Evolutionary conservation across 179 eudicot genomes (phyloP).

Genomic region (Corrigiola litoralis): DNA sequence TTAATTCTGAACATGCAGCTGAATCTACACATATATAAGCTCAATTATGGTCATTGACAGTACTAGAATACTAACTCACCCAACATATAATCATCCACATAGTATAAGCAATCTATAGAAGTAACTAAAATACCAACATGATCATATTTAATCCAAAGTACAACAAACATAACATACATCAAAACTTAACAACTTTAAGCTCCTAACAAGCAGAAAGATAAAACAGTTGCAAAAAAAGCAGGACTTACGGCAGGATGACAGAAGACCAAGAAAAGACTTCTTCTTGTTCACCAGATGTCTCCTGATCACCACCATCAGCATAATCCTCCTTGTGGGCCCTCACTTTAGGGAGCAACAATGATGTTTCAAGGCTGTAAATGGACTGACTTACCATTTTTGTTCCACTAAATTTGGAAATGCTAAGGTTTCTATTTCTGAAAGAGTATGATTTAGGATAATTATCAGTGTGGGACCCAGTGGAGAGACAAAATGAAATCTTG

Average conservation of each 20-base stretch:
- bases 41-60: too few relatives aligned
- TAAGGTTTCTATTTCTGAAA: conserved; percentile 4
- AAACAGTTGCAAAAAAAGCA: background rate
- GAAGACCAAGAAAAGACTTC: conserved; percentile 83
- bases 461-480: conserved; percentile 10
- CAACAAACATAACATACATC: conserved; percentile 1
- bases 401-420: conserved; percentile 15
- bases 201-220: background rate
- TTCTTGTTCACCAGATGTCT: conserved; percentile 34
- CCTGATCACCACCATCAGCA: too few relatives aligned
- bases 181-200: background rate
- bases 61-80: too few relatives aligned
- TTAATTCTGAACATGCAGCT: too few relatives aligned
- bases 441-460: conserved; percentile 21
- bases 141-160: background rate
- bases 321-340: conserved; percentile 31
- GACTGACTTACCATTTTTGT: conserved; percentile 2
- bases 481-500: conserved; percentile 20
- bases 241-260: conserved; percentile 75
- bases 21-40: too few relatives aligned
- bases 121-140: conserved; percentile 6
- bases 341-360: conserved; percentile 18
- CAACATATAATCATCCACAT: too few relatives aligned
- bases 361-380: conserved; percentile 15
- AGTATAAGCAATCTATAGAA: background rate